Evolutionary conservation across 257 asterid genomes (phyloP).

Genomic region (Primulina huaijiensis): DNA sequence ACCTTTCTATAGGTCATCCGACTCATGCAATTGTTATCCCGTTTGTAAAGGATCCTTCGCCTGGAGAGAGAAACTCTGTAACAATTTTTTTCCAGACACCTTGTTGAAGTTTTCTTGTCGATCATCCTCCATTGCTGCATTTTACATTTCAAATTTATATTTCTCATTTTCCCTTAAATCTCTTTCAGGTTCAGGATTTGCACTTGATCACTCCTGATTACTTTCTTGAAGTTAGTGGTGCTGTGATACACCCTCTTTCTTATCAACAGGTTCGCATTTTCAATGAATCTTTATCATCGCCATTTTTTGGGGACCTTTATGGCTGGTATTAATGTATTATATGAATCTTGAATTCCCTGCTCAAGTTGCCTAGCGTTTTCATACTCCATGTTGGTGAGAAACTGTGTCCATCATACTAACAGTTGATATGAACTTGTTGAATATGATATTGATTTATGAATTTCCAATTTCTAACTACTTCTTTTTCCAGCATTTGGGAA

Average conservation of each 20-base stretch:
- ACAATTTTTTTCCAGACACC: slow-evolving; percentile 16
- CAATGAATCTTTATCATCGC: slow-evolving; percentile 4
- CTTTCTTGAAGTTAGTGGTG: slow-evolving; percentile 98
- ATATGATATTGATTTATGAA: not conserved
- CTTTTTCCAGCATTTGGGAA: not conserved
- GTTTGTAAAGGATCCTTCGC: slow-evolving; percentile 12
- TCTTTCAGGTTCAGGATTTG: slow-evolving; percentile 91
- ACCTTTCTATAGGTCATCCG: not conserved
- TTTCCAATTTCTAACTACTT: not conserved
- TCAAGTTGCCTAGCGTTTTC: not conserved
- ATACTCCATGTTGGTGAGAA: not conserved
- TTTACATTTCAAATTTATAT: slow-evolving; percentile 1
- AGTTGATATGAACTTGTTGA: slow-evolving; percentile 3
- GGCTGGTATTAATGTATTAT: not conserved
- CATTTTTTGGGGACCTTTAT: slow-evolving; percentile 7
- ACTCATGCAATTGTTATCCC: slow-evolving; percentile 1
- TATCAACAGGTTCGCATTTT: slow-evolving; percentile 83
- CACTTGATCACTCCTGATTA: slow-evolving; percentile 84
- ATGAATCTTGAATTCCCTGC: slow-evolving; percentile 2
- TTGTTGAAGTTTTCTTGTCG: not conserved
- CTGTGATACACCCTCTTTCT: slow-evolving; percentile 95
- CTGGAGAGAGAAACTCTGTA: not conserved
- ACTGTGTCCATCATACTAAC: not conserved
- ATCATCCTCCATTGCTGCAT: slow-evolving; percentile 15
- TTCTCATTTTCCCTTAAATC: slow-evolving; percentile 24